Evolutionary conservation across 768 basidiomycete genomes (phyloP), one percentile per base, ranked within the genome.

Genomic region (Boletus eberwhitei): DNA sequence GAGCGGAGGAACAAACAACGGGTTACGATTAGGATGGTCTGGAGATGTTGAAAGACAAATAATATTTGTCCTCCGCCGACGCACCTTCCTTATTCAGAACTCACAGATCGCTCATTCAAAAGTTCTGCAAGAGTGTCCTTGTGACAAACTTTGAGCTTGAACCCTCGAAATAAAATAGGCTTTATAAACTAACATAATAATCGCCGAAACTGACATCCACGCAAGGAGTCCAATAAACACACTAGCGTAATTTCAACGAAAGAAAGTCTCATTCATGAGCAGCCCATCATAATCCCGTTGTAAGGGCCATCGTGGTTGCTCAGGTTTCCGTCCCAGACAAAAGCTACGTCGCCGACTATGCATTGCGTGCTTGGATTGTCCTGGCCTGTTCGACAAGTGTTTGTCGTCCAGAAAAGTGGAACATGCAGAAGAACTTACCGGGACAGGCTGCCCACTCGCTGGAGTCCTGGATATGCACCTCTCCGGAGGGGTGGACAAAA

Each of bases 371-470:
- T 80, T 6, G 75, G 60, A 62, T 88, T 87, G 56, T 88, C 87
- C 53, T 86, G 79, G 5, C 85, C 65, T 66, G n/a, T 61, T 50
- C 4, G 17, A 48, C 14, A 12, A 2, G 11, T 17, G 22, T 17
- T 12, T 17, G 5, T 39, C 37, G 8, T 53, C 16, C n/a, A 56
- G 17, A 44, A 47, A 47, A 39, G 36, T 11, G 8, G 3, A 8
- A 3, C 11, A 13, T 13, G 8, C 6, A 51, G 29, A 24, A 34
- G 2, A 35, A 51, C 41, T 29, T 36, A 75, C 83, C 81, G 6
- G 83, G 76, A 57, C 86, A 88, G 8, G 69, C 53, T 21, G 75
- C 66, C 85, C 86, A 88, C 17, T 69, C 65, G 0, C 72, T 74
- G 3, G 71, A 73, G 39, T 78, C 74, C 53, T 75, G 64, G 14